These are phyloP conservation scores for Debaryomyces sp. DNA, from an alignment of 1,139 yeast genomes.

Conservation along the genomic window DNA sequence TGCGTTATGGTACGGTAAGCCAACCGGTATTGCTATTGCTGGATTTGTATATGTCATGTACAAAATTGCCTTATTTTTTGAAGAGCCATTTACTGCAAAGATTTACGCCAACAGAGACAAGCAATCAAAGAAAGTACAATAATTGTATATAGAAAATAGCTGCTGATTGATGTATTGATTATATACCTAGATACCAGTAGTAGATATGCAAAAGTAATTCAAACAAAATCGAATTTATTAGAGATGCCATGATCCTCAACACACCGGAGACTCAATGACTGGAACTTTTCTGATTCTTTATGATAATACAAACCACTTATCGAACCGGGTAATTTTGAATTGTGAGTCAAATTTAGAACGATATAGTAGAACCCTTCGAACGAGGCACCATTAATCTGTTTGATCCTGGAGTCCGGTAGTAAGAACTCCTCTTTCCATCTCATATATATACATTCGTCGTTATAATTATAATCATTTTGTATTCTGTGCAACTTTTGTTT, in stretches of 20 bases:
- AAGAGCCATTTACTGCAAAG: constrained; percentile 94
- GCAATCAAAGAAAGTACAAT: constrained; percentile 5
- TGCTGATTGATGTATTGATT: not conserved
- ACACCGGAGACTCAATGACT: constrained; percentile 44
- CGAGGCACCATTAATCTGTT: constrained; percentile 75
- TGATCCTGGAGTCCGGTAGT: constrained; percentile 77
- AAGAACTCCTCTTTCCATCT: constrained; percentile 92
- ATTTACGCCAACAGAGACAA: constrained; percentile 61
- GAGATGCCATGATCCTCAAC: constrained; percentile 34
- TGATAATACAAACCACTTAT: constrained; percentile 84
- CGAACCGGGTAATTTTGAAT: constrained; percentile 47
- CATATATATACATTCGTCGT: constrained; percentile 65
- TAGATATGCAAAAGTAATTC: not conserved
- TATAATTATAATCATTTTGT: constrained; percentile 32
- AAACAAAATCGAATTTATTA: constrained; percentile 27
- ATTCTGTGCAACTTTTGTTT: constrained; percentile 30
- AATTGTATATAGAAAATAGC: constrained; percentile 1
- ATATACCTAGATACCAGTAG: not conserved
- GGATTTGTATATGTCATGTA: constrained; percentile 80
- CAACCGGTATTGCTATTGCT: constrained; percentile 80
- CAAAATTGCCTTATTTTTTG: constrained; percentile 78
- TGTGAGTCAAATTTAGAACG: constrained; percentile 66
- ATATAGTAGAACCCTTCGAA: constrained; percentile 93
- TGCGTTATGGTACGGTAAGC: constrained; percentile 85
- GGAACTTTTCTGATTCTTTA: constrained; percentile 74